A percentile compares a stretch with the other conserved stretches of the same genome.
Conservation (phyloP, 1,284 basidiomycete species). For the Leccinum insolens region DNA sequence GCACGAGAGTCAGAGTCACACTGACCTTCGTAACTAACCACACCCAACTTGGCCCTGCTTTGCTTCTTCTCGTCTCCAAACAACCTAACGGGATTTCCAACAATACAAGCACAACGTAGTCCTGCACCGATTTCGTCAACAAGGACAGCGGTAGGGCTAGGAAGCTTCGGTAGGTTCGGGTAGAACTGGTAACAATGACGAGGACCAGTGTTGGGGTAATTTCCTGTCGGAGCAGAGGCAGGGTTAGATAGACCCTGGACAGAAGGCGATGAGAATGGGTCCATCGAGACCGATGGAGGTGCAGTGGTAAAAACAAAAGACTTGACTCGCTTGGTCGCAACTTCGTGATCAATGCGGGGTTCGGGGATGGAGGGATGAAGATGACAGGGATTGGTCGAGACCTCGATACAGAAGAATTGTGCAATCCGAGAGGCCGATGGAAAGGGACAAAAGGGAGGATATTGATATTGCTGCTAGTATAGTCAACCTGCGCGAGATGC, state of each 20-base stretch:
- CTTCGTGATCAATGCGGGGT: slow-evolving; percentile 78
- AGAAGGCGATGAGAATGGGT: slow-evolving; percentile 17
- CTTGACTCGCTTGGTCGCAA: slow-evolving; percentile 84
- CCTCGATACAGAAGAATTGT: slow-evolving; percentile 88
- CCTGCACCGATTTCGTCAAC: slow-evolving; percentile 89
- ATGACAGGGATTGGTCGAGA: slow-evolving; percentile 84
- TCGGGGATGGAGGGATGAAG: slow-evolving; percentile 76
- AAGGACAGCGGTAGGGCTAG: slow-evolving; percentile 64
- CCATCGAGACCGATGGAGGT: slow-evolving; percentile 32
- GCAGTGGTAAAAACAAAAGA: slow-evolving; percentile 87
- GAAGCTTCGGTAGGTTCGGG: slow-evolving; percentile 76
- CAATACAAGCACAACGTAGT: slow-evolving; percentile 84
- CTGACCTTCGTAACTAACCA: slow-evolving; percentile 89
- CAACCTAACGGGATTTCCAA: slow-evolving; percentile 69
- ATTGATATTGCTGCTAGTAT: slow-evolving; percentile 66
- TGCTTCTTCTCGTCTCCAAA: slow-evolving; percentile 91
- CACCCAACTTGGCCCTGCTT: slow-evolving; percentile 84
- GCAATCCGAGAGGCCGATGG: slow-evolving; percentile 77
- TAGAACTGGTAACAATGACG: slow-evolving; percentile 88
- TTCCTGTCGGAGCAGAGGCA: slow-evolving; percentile 5
- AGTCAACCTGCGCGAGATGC: slow-evolving; percentile 3
- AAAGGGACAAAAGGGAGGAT: slow-evolving; percentile 80
- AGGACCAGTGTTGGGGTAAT: slow-evolving; percentile 57
- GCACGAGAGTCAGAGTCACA: not conserved
- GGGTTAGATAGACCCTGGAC: slow-evolving; percentile 5